Conservation (phyloP, 2,329 filamentous ascomycete genomes). For the Aureobasidium sp. region DNA sequence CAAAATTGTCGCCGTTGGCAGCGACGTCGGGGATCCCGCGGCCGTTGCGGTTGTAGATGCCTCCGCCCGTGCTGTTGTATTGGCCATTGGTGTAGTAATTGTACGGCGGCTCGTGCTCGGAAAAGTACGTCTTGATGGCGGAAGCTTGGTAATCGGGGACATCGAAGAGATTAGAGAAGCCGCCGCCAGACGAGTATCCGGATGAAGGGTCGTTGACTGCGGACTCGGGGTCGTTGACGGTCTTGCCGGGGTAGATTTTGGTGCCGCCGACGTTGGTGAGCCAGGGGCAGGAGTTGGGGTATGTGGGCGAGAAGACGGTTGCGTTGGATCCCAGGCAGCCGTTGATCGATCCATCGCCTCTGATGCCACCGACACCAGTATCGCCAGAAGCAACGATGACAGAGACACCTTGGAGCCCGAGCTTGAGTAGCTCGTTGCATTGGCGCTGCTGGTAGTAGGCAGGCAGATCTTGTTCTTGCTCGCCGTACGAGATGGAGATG, state of each 20-base stretch:
- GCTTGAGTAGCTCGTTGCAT: slow-evolving; percentile 40
- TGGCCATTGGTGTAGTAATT: slow-evolving; percentile 21
- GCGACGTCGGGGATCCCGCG: slow-evolving; percentile 30
- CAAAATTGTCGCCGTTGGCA: slow-evolving; percentile 15
- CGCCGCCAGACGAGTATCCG: slow-evolving; percentile 30
- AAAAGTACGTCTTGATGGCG: slow-evolving; percentile 33
- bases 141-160: slow-evolving; percentile 31
- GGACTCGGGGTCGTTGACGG: slow-evolving; percentile 18
- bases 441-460: slow-evolving; percentile 46
- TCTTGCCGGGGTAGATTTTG: slow-evolving; percentile 24
- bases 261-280: slow-evolving; percentile 27
- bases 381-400: slow-evolving; percentile 45
- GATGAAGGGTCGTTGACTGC: slow-evolving; percentile 15
- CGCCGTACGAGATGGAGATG: slow-evolving; percentile 54
- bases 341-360: slow-evolving; percentile 26
- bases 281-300: slow-evolving; percentile 26
- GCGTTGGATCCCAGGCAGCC: slow-evolving; percentile 24
- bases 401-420: slow-evolving; percentile 44
- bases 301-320: slow-evolving; percentile 23
- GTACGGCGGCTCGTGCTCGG: slow-evolving; percentile 23
- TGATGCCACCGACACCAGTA: slow-evolving; percentile 30
- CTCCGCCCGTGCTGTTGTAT: slow-evolving; percentile 20
- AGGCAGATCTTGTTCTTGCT: slow-evolving; percentile 48
- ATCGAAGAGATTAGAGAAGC: slow-evolving; percentile 31
- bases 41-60: slow-evolving; percentile 27